These are phyloP conservation scores for Talaromyces stipitatus DNA, from an alignment of 495 filamentous ascomycete genomes.

Conservation along the genomic window DNA sequence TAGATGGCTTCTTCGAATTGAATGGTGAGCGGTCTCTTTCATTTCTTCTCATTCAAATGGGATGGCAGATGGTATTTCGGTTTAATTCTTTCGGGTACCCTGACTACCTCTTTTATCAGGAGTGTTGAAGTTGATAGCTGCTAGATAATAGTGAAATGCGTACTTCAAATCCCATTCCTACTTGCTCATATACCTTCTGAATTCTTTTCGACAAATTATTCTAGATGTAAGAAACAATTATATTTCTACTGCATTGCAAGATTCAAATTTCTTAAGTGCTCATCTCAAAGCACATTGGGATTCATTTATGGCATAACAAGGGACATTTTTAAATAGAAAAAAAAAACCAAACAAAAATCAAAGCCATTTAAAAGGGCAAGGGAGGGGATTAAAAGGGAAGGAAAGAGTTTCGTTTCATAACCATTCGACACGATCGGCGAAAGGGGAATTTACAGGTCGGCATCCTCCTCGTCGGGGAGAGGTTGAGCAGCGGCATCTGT, in stretches of 20 bases:
- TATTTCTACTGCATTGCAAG: constrained; percentile 3
- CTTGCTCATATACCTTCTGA: too few species aligned
- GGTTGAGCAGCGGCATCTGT: constrained; percentile 69
- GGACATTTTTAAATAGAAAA: not conserved
- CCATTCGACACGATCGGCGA: too few species aligned
- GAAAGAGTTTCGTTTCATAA: not conserved
- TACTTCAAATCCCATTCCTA: too few species aligned
- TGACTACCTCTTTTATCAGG: too few species aligned
- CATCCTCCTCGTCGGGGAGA: constrained; percentile 92
- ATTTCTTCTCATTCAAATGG: too few species aligned
- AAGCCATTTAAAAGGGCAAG: not conserved
- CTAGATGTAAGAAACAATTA: not conserved
- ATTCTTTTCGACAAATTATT: too few species aligned
- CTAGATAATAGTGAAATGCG: too few species aligned
- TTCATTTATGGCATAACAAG: constrained; percentile 4
- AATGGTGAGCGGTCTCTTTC: too few species aligned
- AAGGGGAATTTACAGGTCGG: constrained; percentile 59
- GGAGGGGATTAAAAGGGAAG: not conserved
- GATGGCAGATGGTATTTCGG: too few species aligned
- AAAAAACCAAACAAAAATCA: not conserved
- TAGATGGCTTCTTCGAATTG: too few species aligned
- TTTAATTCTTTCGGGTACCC: too few species aligned
- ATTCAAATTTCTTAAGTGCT: constrained; percentile 1
- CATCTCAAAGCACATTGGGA: not conserved
- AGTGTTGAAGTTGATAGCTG: too few species aligned